Evolutionary conservation across 345 rosid genomes (phyloP).

Genomic region (Acer campestre): DNA sequence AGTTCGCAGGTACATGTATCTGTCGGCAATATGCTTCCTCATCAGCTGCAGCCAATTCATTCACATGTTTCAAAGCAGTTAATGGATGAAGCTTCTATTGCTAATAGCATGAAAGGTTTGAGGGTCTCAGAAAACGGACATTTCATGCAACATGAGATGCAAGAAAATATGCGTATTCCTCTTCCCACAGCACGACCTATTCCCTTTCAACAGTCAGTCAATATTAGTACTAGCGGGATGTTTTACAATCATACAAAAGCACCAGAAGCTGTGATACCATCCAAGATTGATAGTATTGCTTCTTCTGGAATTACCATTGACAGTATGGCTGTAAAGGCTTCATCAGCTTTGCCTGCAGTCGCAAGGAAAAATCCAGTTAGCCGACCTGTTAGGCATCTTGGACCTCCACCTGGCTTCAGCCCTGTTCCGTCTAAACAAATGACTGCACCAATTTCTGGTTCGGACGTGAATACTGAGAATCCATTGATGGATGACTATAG

Average conservation of each 20-base stretch:
- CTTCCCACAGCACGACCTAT: slow-evolving; percentile 37
- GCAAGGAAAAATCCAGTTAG: slow-evolving; percentile 70
- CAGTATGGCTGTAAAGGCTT: slow-evolving; percentile 40
- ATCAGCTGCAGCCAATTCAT: slow-evolving; percentile 48
- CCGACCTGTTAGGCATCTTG: slow-evolving; percentile 76
- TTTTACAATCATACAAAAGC: slow-evolving; percentile 46
- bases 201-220: slow-evolving; percentile 48
- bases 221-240: slow-evolving; percentile 36
- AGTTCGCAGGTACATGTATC: slow-evolving; percentile 41
- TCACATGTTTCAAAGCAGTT: slow-evolving; percentile 54
- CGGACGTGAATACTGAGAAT: slow-evolving; percentile 35
- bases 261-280: slow-evolving; percentile 46
- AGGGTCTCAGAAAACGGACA: slow-evolving; percentile 62
- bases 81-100: slow-evolving; percentile 50
- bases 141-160: slow-evolving; percentile 49
- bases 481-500: slow-evolving; percentile 78
- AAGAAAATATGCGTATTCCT: slow-evolving; percentile 41
- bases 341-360: slow-evolving; percentile 40
- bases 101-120: slow-evolving; percentile 58
- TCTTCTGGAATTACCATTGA: slow-evolving; percentile 53
- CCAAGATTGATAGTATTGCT: slow-evolving; percentile 44
- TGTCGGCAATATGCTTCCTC: slow-evolving; percentile 43
- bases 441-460: slow-evolving; percentile 47
- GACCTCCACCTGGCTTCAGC: slow-evolving; percentile 96
- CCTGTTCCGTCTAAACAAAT: slow-evolving; percentile 62